A percentile compares a stretch with the other conserved stretches of the same genome.
phyloP scores from a whole-genome alignment of 805 yeast genomes.

The Pichia kluyveri region DNA sequence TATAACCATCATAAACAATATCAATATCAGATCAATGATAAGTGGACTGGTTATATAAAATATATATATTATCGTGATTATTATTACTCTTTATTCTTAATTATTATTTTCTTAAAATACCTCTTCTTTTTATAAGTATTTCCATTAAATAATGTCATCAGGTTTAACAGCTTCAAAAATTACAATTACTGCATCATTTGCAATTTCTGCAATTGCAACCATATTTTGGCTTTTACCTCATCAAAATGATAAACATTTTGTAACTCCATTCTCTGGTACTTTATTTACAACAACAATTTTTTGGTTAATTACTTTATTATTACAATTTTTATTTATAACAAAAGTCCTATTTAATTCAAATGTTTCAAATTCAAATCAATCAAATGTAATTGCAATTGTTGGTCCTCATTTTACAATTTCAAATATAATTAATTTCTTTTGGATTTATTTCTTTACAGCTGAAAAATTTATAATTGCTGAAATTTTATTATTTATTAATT shows the following conservation, averaged over 20 bases:
- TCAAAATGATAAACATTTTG: conserved; percentile 29
- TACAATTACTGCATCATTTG: conserved; percentile 43
- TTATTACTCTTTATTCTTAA: too few species aligned
- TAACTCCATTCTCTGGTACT: conserved; percentile 66
- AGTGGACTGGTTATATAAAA: too few species aligned
- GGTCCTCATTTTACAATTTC: conserved; percentile 57
- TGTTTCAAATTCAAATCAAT: conserved; percentile 18
- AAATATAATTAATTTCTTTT: conserved; percentile 49
- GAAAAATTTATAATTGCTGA: conserved; percentile 53
- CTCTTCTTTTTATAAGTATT: too few species aligned
- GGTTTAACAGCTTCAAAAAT: conserved; percentile 22
- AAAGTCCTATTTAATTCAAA: conserved; percentile 29
- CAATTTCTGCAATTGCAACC: conserved; percentile 43
- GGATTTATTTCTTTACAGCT: conserved; percentile 55
- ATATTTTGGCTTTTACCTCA: conserved; percentile 45
- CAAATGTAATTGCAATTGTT: conserved; percentile 30
- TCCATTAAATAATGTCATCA: conserved; percentile 3
- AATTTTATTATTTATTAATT: conserved; percentile 47
- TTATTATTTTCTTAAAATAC: too few species aligned
- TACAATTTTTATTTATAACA: conserved; percentile 43
- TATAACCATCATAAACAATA: too few species aligned
- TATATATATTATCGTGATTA: too few species aligned
- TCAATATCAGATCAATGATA: too few species aligned
- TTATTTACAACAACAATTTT: conserved; percentile 39
- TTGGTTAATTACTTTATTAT: conserved; percentile 47